Base-by-base conservation (phyloP, 2,329 filamentous ascomycete species). In the Chaetothyriales sp. region DNA sequence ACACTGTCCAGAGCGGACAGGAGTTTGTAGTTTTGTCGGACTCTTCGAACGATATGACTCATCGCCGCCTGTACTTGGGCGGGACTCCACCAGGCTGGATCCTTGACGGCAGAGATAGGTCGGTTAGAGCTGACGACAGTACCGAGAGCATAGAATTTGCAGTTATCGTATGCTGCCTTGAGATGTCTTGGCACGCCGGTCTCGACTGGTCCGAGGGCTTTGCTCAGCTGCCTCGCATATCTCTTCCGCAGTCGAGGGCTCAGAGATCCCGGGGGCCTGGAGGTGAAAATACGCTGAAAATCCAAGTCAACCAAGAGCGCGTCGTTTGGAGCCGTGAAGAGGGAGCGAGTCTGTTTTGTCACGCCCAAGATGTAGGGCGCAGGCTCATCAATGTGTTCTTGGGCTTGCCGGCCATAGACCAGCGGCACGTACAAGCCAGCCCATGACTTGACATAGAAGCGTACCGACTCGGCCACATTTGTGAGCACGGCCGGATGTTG, bases 401-500 rank as follows among this genome's bases (percentile, higher is more conserved):
- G 90, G 51, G 86, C 86, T 65, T 95, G 89, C 51, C 90, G 86
- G 26, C 90, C 90, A 68, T 96, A 90, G 10, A 95, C 90, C 22
- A 96, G 85, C 0, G 90, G 90, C 4, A 95, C 89, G 63, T 96
- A 96, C 39, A 96, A 76, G 56, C 90, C 90, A 63, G 90, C 95
- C 90, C 90, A 96, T 67, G 96, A 90, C 64, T 95, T 96, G 49
- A 95, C 89, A 64, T 87, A 93, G 73, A 83, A 95, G 53, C 90
- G 82, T 50, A 96, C 78, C 0, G 87, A 92, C 70, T 96, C 90
- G 28, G 90, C 84, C 25, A 90, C 90, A 63, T 94, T 82, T 0
- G 90, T 96, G 51, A 96, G 79, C 81, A 96, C 95, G n/a, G 90
- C 89, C 15, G 90, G 85, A 67, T 96, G 95, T 71, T 96, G 90